phyloP scores from a whole-genome alignment of 2,329 filamentous ascomycete species.

The Shiraia bambusicola region DNA sequence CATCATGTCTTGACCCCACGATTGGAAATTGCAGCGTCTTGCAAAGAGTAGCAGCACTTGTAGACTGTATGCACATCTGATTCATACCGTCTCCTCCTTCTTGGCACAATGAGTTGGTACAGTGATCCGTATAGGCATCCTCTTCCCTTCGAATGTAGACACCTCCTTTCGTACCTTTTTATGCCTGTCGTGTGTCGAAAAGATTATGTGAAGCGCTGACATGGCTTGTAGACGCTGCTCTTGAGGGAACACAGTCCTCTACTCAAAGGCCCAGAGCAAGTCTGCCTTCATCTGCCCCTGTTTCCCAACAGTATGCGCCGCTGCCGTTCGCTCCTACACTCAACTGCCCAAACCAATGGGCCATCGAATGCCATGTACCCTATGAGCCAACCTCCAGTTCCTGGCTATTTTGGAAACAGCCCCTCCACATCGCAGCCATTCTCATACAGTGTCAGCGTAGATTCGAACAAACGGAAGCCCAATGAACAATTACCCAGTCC shows the following conservation, averaged over 20 bases:
- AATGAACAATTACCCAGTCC: not conserved
- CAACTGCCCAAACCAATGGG: not conserved
- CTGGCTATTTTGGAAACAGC: not conserved
- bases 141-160: slow-evolving; percentile 1
- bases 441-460: not conserved
- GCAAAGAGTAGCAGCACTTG: not conserved
- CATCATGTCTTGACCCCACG: not conserved
- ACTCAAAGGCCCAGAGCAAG: not conserved
- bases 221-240: not conserved
- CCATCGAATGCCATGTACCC: not conserved
- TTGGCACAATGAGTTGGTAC: not conserved
- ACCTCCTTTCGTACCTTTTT: not conserved
- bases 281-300: not conserved
- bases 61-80: not conserved
- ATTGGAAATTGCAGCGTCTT: not conserved
- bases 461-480: slow-evolving; percentile 14
- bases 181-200: too few relatives aligned
- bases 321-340: not conserved
- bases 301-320: not conserved
- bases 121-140: slow-evolving; percentile 3
- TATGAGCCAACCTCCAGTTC: not conserved
- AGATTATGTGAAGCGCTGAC: not conserved
- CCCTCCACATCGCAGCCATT: not conserved
- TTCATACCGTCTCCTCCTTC: not conserved
- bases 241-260: not conserved